Percentiles rank a stretch among this genome's conserved stretches.
Conservation (phyloP, 2,329 filamentous ascomycete genomes). For the Phialocephala subalpina region DNA sequence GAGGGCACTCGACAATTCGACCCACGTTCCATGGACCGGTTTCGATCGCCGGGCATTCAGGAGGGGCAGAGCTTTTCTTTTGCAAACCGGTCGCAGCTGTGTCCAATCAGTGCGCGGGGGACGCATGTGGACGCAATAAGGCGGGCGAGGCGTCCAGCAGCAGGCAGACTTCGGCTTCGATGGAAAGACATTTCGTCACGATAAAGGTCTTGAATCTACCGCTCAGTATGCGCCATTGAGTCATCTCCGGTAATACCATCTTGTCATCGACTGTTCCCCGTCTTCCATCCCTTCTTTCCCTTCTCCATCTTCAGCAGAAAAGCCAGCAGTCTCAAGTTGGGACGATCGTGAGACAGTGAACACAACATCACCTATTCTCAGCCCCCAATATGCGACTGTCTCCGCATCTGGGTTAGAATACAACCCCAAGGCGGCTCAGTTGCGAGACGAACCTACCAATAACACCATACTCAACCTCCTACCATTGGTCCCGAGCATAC, state of each 20-base stretch:
- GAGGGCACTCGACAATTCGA: background rate
- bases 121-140: conserved; percentile 11
- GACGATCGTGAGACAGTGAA: background rate
- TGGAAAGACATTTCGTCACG: background rate
- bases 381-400: conserved; percentile 2
- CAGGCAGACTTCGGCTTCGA: conserved; percentile 25
- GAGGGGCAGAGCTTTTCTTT: background rate
- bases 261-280: background rate
- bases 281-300: background rate
- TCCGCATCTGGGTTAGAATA: background rate
- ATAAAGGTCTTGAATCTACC: background rate
- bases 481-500: too few relatives aligned
- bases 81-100: background rate
- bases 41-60: conserved; percentile 3
- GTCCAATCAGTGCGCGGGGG: background rate
- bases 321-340: background rate
- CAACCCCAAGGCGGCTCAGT: background rate
- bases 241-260: background rate
- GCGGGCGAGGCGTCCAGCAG: conserved; percentile 32
- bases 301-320: background rate
- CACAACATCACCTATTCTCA: background rate
- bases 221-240: background rate
- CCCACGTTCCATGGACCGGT: background rate
- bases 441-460: background rate
- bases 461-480: background rate